Base-by-base conservation (phyloP, 2,329 filamentous ascomycete species). In the Aspergillus awamori region DNA sequence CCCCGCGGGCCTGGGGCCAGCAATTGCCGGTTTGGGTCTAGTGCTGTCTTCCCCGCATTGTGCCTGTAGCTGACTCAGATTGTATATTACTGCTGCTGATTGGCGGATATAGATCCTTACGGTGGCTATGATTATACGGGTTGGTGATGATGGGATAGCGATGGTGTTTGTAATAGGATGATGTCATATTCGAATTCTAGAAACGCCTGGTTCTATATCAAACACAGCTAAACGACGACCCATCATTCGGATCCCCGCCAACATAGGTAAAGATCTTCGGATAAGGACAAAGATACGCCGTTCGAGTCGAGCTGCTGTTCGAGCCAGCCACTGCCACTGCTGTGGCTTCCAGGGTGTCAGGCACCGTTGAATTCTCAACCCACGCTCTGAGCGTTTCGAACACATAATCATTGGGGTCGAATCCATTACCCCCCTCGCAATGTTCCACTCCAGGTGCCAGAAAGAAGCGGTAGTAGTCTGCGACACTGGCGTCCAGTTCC, bases 391-490 rank as follows among this genome's bases (percentile, higher is more conserved):
- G 20, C 0, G 41, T 45, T 15, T 24, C 20, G 3, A 45, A 45
- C 4, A 45, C 20, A 45, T 59, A 57, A 15, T 60, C 56, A 15
- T 52, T 58, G 1, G 67, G 68, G 15, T 57, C 30, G 4, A 52
- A 53, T 1, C 68, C 77, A 17, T 38, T 17, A 0, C 76, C 77
- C 13, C 70, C 72, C 6, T 10, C 38, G 47, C 77, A 80, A 58
- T 80, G 75, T 4, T 61, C 65, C 1, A 76, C 72, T 4, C 77
- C 78, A 2, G 79, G 78, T 6, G 74, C 76, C n/a, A 72, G 65
- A 43, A 79, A 80, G 41, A 72, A 70, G 6, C 76, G 73, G 57
- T 73, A 80, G 60, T 70, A 80, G 33, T 76, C 73, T 4, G 60
- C 51, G 0, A 69, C 68, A 2, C 68, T 38, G 0, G 71, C 60